Percentiles rank a stretch among this genome's conserved stretches.
Evolutionary conservation across 495 filamentous ascomycete species (phyloP).

Genomic region (Penicillium parvum): DNA sequence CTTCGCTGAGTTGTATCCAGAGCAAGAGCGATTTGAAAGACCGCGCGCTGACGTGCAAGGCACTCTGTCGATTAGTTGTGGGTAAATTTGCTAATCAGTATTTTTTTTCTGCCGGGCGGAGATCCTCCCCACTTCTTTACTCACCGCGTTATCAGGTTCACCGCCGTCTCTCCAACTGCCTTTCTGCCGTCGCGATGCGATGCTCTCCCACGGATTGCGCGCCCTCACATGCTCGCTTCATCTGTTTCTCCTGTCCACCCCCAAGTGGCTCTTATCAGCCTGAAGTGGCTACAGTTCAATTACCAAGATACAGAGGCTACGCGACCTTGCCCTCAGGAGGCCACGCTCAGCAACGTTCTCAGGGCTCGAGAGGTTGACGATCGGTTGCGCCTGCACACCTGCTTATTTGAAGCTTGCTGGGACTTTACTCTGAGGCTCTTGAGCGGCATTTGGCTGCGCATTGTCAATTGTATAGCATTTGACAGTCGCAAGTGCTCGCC

Average conservation of each 20-base stretch:
- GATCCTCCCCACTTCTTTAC: conserved; percentile 5
- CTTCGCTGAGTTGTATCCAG: conserved; percentile 1
- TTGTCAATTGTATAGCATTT: too few relatives aligned
- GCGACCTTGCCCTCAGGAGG: too few relatives aligned
- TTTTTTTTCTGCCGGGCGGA: conserved; percentile 33
- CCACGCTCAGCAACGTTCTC: too few relatives aligned
- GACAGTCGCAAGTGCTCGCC: too few relatives aligned
- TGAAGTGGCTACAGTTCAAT: too few relatives aligned
- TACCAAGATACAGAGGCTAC: too few relatives aligned
- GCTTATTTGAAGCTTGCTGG: too few relatives aligned
- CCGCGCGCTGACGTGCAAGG: conserved; percentile 5
- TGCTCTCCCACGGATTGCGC: neutral
- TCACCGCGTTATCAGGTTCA: conserved; percentile 17
- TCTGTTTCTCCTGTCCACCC: neutral
- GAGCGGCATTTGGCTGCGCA: too few relatives aligned
- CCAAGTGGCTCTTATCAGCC: too few relatives aligned
- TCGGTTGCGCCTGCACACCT: too few relatives aligned
- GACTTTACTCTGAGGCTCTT: too few relatives aligned
- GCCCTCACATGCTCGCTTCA: neutral
- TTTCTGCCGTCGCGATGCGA: conserved; percentile 14
- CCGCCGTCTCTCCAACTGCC: conserved; percentile 18
- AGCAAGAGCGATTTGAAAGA: neutral
- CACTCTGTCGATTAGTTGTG: conserved; percentile 26
- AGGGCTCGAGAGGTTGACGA: too few relatives aligned
- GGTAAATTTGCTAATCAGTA: conserved; percentile 34